Percentiles rank a stretch among this genome's conserved stretches.
Conservation (phyloP, 805 yeast species). For the Hanseniaspora guilliermondii region DNA sequence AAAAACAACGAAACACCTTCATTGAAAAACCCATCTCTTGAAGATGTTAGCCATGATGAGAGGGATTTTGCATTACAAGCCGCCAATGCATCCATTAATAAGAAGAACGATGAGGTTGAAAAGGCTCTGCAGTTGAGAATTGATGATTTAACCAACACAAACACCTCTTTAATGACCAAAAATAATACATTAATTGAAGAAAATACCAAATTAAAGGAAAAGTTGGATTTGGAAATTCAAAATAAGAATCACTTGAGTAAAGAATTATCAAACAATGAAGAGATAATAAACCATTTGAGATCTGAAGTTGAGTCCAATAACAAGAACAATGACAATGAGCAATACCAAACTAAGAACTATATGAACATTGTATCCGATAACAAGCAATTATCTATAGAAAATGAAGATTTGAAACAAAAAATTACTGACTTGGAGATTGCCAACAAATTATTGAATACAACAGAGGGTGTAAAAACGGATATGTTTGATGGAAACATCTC, state of each 20-base stretch:
- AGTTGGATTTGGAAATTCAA: background rate
- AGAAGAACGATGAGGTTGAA: background rate
- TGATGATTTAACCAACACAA: conserved; percentile 1
- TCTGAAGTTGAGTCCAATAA: background rate
- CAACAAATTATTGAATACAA: conserved; percentile 7
- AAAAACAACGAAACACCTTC: background rate
- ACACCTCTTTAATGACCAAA: background rate
- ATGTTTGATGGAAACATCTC: conserved; percentile 15
- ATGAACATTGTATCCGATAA: conserved; percentile 20
- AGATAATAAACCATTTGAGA: background rate
- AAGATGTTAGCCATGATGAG: background rate
- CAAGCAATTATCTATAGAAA: conserved; percentile 23
- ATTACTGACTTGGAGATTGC: conserved; percentile 40
- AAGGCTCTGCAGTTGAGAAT: background rate
- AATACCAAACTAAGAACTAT: conserved; percentile 18
- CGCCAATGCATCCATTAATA: background rate
- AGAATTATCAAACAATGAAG: background rate
- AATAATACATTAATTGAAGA: background rate
- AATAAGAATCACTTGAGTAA: background rate
- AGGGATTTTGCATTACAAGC: conserved; percentile 6
- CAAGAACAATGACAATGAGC: background rate
- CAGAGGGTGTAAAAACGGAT: background rate
- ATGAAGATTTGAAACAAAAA: conserved; percentile 29
- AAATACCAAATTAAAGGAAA: background rate
- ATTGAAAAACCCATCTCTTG: background rate